These are phyloP conservation scores for Filosporella fistucella DNA, from an alignment of 495 filamentous ascomycete genomes.

Conservation along the genomic window DNA sequence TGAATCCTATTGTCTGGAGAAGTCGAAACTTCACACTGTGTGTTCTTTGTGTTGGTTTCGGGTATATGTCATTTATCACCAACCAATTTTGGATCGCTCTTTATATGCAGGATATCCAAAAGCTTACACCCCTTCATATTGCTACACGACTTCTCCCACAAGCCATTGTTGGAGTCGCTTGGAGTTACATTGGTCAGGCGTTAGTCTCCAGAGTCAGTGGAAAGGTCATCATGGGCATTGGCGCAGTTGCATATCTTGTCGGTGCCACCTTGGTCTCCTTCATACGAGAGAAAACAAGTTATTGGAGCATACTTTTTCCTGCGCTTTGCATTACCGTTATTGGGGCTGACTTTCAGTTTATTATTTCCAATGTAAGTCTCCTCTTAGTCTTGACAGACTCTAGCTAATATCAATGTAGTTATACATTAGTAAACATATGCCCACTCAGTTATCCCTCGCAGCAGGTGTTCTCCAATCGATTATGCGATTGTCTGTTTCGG, in stretches of 20 bases:
- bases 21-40: constrained; percentile 31
- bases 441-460: constrained; percentile 29
- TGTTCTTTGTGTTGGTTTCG: constrained; percentile 26
- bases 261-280: constrained; percentile 32
- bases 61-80: constrained; percentile 35
- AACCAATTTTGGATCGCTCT: constrained; percentile 35
- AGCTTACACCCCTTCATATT: constrained; percentile 27
- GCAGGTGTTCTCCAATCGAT: constrained; percentile 33
- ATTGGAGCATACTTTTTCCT: constrained; percentile 32
- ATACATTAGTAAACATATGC: constrained; percentile 21
- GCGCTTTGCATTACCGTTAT: constrained; percentile 30
- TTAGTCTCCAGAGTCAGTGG: constrained; percentile 30
- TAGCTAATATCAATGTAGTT: constrained; percentile 26
- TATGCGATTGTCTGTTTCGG: constrained; percentile 29
- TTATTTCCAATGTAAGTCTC: constrained; percentile 31
- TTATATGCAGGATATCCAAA: constrained; percentile 33
- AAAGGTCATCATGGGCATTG: constrained; percentile 25
- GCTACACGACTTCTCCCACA: constrained; percentile 30
- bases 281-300: constrained; percentile 27
- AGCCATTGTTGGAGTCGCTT: constrained; percentile 29
- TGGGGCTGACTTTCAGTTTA: constrained; percentile 35
- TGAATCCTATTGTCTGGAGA: constrained; percentile 30
- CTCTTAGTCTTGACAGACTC: constrained; percentile 13
- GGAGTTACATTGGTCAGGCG: constrained; percentile 30
- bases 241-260: constrained; percentile 22